A percentile compares a stretch with the other conserved stretches of the same genome.
These are phyloP conservation scores for Bruguiera parviflora DNA, from an alignment of 345 rosid species.

Conservation along the genomic window DNA sequence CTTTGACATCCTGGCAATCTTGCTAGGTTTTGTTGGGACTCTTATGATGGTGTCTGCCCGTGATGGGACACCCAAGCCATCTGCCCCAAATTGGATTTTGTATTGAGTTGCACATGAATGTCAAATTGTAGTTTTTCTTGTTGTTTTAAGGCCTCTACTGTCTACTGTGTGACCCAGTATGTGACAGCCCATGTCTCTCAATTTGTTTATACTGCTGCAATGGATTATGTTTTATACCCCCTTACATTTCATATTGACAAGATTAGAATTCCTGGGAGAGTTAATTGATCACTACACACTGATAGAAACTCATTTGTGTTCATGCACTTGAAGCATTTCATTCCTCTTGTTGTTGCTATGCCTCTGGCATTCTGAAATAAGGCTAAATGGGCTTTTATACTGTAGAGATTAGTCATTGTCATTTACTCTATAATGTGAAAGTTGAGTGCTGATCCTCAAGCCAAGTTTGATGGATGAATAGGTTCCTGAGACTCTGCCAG, in stretches of 20 bases:
- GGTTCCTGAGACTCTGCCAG: conserved; percentile 88
- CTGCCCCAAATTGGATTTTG: neutral
- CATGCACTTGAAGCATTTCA: neutral
- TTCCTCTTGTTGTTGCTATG: neutral
- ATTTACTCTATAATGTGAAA: no score
- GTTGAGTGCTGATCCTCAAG: neutral
- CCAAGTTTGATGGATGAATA: conserved; percentile 11
- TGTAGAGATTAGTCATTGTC: no score
- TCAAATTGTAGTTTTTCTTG: neutral
- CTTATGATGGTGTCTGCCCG: no score
- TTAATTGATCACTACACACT: neutral
- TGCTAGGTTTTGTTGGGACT: no score
- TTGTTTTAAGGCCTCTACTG: neutral
- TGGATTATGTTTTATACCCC: neutral
- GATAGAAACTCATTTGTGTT: neutral
- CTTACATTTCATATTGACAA: neutral
- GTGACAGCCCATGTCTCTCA: neutral
- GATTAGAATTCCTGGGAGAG: no score
- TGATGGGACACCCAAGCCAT: neutral
- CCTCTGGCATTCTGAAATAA: no score
- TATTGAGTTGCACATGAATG: neutral
- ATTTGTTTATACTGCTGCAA: neutral
- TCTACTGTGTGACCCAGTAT: neutral
- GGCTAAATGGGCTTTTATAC: no score
- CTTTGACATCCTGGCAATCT: no score